Base-by-base conservation (phyloP, 2,329 filamentous ascomycete genomes). In the Volutella citrinella region DNA sequence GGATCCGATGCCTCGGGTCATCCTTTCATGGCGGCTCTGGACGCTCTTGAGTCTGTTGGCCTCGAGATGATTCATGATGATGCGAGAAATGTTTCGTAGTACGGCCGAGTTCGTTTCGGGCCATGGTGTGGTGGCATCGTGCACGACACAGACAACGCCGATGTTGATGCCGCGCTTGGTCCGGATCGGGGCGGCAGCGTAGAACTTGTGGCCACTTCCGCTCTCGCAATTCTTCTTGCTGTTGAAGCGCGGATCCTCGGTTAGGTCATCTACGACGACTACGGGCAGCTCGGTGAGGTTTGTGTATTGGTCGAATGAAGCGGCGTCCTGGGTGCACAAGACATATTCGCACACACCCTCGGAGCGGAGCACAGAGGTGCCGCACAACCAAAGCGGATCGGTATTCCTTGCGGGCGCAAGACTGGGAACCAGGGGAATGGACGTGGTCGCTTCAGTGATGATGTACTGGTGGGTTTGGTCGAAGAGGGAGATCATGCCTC, bases 401-500 rank as follows among this genome's bases (percentile, higher is more conserved):
- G 41, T 25, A 35, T 19, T 40, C 18, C 20, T 8, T 12, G 5
- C 44, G 15, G 19, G 25, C 30, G 10, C 33, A 29, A 10, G 31
- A n/a, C 32, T 35, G 0, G 53, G 34, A 3, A 38, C 34, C 7
- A 73, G 49, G 1, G 60, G 61, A n/a, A 67, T 52, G 1, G 57
- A 58, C 5, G 59, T 59, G 2, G 69, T 70, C 5, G 70, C 67
- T 43, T 76, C 72, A 32, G 71, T 69, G 15, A 76, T 52, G 17
- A 76, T 55, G 34, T 73, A 65, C 40, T 76, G 70, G 34, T 63
- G 51, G 8, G 58, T 56, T 3, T 54, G 56, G 46, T 73, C 72
- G 40, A 77, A 74, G 13, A 76, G 56, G 4, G 72, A 75, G 34
- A 77, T 61, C n/a, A 74, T 39, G 13, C 60, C 56, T 21, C 70